phyloP scores from a whole-genome alignment of 1,284 basidiomycete genomes.

The Apiotrichum veenhuisii region DNA sequence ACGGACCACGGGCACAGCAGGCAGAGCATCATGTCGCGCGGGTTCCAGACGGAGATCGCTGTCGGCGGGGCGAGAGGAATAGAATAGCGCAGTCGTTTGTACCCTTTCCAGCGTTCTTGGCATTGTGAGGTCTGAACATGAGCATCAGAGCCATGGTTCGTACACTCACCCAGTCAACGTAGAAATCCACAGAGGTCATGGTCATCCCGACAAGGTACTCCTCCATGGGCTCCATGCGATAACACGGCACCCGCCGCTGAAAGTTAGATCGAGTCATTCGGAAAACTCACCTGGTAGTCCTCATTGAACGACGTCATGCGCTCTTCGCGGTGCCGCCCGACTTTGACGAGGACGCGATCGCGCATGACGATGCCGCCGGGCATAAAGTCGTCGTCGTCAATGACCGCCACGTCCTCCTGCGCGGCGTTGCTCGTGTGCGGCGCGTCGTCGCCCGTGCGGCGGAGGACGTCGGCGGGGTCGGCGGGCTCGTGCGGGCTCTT shows the following conservation, averaged over 20 bases:
- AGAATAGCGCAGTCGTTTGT: constrained; percentile 41
- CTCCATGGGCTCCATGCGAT: constrained; percentile 36
- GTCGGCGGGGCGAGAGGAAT: constrained; percentile 38
- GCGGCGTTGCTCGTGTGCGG: constrained; percentile 42
- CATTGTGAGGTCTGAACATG: constrained; percentile 11
- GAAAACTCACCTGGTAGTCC: constrained; percentile 26
- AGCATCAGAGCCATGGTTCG: not conserved
- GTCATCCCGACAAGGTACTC: constrained; percentile 45
- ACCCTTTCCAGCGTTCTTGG: constrained; percentile 28
- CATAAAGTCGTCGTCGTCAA: constrained; percentile 19
- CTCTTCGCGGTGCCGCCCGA: constrained; percentile 41
- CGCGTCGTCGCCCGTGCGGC: constrained; percentile 33
- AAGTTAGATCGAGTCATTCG: not conserved
- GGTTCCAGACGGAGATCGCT: constrained; percentile 41
- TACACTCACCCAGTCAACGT: constrained; percentile 40
- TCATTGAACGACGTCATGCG: constrained; percentile 36
- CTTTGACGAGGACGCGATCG: constrained; percentile 45
- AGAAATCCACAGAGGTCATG: constrained; percentile 43
- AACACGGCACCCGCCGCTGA: constrained; percentile 40
- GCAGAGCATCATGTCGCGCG: constrained; percentile 38
- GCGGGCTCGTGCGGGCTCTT: constrained; percentile 24
- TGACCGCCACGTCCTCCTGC: constrained; percentile 24
- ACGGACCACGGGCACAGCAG: constrained; percentile 18
- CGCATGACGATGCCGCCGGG: constrained; percentile 38
- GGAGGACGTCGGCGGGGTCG: constrained; percentile 37